These are phyloP conservation scores for Apodospora peruviana DNA, from an alignment of 495 filamentous ascomycete genomes.

Conservation along the genomic window DNA sequence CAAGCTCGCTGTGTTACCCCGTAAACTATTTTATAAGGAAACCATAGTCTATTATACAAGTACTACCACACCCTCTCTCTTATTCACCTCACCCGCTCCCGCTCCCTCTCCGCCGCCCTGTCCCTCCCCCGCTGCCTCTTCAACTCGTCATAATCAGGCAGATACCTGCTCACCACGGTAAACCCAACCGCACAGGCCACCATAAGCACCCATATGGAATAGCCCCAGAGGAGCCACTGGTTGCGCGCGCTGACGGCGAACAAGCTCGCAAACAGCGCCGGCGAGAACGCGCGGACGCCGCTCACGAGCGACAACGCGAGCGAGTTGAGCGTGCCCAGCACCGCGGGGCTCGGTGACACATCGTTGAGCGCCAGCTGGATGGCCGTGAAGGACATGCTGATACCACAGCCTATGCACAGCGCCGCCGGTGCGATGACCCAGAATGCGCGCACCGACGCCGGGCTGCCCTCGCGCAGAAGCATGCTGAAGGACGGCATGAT, in stretches of 20 bases:
- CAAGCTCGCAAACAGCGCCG: conserved; percentile 54
- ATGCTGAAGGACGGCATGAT: conserved; percentile 45
- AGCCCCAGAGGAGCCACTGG: conserved; percentile 50
- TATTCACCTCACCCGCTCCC: not conserved
- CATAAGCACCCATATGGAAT: conserved; percentile 62
- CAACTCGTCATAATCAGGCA: conserved; percentile 46
- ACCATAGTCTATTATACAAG: not conserved
- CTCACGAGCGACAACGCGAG: conserved; percentile 51
- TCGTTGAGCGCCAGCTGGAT: conserved; percentile 66
- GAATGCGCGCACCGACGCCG: conserved; percentile 34
- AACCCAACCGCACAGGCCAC: conserved; percentile 41
- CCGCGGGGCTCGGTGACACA: conserved; percentile 51
- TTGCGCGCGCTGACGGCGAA: conserved; percentile 55
- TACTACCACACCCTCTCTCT: not conserved
- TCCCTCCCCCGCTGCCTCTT: conserved; percentile 17
- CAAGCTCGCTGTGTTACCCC: too few species aligned
- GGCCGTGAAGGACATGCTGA: conserved; percentile 64
- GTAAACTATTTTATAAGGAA: not conserved
- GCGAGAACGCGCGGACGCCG: conserved; percentile 51
- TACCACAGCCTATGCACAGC: conserved; percentile 47
- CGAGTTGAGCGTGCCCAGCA: conserved; percentile 61
- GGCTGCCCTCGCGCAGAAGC: conserved; percentile 38
- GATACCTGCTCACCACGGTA: conserved; percentile 35
- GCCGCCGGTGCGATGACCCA: conserved; percentile 45
- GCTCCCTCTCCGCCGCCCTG: conserved; percentile 1